phyloP scores from a whole-genome alignment of 2,329 filamentous ascomycete species.

The Didymella lethalis region DNA sequence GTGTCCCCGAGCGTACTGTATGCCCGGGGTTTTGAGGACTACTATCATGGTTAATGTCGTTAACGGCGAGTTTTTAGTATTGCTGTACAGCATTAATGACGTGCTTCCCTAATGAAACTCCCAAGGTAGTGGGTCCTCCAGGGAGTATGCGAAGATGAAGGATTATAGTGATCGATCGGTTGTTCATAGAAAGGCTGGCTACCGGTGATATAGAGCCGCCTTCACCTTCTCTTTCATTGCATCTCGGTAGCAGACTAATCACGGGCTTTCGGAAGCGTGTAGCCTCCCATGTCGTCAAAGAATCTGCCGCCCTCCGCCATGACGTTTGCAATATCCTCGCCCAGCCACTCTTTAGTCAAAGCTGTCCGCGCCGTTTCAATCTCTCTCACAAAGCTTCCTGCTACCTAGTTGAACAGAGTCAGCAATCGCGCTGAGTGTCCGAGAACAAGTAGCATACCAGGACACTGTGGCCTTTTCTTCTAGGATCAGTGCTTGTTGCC shows the following conservation, averaged over 20 bases:
- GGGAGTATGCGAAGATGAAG: too few species aligned
- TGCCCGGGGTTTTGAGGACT: not conserved
- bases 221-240: too few species aligned
- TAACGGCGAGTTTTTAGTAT: not conserved
- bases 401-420: slow-evolving; percentile 30
- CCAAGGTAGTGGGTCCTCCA: too few species aligned
- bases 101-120: too few species aligned
- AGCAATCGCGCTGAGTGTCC: not conserved
- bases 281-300: slow-evolving; percentile 48
- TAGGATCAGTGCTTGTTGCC: slow-evolving; percentile 47
- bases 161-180: too few species aligned
- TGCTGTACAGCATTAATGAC: not conserved
- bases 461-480: slow-evolving; percentile 39
- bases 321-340: slow-evolving; percentile 43
- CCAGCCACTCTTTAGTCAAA: slow-evolving; percentile 44
- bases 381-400: slow-evolving; percentile 39
- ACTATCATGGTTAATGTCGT: not conserved
- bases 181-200: too few species aligned
- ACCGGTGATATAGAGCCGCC: too few species aligned
- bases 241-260: not conserved
- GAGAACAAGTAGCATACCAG: slow-evolving; percentile 30
- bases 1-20: too few species aligned
- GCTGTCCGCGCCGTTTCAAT: slow-evolving; percentile 40
- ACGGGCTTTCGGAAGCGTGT: slow-evolving; percentile 43
- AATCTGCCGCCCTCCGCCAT: slow-evolving; percentile 47